These are phyloP conservation scores for Forsythia viridissima DNA, from an alignment of 257 asterid species.

Conservation along the genomic window DNA sequence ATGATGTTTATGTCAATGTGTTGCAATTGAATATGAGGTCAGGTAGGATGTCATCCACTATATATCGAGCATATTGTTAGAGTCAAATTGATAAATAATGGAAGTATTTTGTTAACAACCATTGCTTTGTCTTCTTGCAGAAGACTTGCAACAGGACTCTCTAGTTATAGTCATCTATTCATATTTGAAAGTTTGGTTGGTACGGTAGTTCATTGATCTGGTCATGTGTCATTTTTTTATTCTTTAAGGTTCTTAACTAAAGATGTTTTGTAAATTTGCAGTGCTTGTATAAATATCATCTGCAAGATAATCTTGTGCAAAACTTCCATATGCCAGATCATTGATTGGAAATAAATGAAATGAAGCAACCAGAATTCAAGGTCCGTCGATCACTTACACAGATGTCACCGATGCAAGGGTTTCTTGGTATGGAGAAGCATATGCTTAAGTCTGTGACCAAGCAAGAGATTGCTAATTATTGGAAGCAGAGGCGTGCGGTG, in stretches of 20 bases:
- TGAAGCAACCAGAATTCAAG: not conserved
- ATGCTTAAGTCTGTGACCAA: constrained; percentile 35
- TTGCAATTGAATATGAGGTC: not conserved
- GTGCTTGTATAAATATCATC: not conserved
- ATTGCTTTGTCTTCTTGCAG: not conserved
- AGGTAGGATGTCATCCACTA: not conserved
- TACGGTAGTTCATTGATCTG: not conserved
- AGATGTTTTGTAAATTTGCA: not conserved
- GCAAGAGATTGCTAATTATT: constrained; percentile 51
- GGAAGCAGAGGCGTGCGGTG: constrained; percentile 49
- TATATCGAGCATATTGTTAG: not conserved
- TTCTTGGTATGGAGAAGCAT: not conserved
- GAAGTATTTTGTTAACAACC: not conserved
- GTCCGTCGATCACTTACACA: constrained; percentile 17
- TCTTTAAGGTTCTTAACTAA: not conserved
- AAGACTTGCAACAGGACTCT: not conserved
- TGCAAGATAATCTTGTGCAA: not conserved
- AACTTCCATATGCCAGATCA: not conserved
- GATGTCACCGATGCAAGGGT: constrained; percentile 21
- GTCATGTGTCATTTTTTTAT: not conserved
- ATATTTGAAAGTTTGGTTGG: not conserved
- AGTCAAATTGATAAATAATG: not conserved
- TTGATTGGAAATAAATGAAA: not conserved
- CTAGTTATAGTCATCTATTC: not conserved
- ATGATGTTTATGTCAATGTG: not conserved